Base-by-base conservation (phyloP, 208 protist species). In the Tritrichomonas foetus region DNA sequence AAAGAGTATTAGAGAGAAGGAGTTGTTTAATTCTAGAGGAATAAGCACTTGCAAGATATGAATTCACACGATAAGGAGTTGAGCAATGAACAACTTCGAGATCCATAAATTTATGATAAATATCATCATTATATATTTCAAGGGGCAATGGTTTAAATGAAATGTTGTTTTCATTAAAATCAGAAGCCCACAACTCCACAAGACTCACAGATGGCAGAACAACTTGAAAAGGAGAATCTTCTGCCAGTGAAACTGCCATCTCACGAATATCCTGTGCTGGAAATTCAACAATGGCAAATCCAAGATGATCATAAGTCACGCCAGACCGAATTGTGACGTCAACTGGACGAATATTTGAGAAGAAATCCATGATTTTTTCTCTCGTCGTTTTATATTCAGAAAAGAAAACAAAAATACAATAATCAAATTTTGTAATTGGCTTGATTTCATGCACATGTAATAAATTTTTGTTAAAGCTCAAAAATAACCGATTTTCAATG, bases 381-480 rank as follows among this genome's bases (percentile, higher is more conserved):
- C 78, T 0, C 39, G 78, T 89, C 1, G 39, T 89, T 3, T 39
- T 53, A 36, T 89, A 20, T 39, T 89, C 47, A 27, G 44, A 53
- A n/a, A 89, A 89, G 57, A 89, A 89, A 14, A 89, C 39, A 49
- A 89, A 89, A 57, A 57, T 57, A 39, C 78, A 39, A n/a, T 57
- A 8, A 33, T 47, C 30, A 39, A 89, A 89, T 57, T 57, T 89
- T 57, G 78, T 89, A 39, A 33, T 5, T 33, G 78, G 78, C 36
- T 89, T 61, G 25, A 33, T 20, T 13, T 89, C 41, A 47, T 89
- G 47, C 11, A 89, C 36, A n/a, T 57, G 41, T 39, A 89, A 27
- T 27, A 89, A 22, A 61, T 16, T 89, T 53, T 44, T 89, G 22
- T 57, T 89, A 44, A 47, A 82, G 53, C n/a, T 8, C 33, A 89